phyloP scores from a whole-genome alignment of 441 rosid genomes.

The Lepidium campestre region DNA sequence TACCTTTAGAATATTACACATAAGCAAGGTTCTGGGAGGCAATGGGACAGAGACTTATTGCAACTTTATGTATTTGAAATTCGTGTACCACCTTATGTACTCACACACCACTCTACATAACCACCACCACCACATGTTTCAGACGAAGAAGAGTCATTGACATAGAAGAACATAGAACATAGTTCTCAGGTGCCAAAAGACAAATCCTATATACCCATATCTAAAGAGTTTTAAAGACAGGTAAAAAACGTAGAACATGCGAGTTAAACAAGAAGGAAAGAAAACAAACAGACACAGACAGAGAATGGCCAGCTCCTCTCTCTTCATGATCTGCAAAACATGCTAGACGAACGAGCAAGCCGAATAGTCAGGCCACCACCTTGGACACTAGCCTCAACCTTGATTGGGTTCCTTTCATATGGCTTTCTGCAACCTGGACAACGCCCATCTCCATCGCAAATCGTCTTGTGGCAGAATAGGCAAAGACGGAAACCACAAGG shows the following conservation, averaged over 20 bases:
- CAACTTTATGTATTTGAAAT: conserved; percentile 45
- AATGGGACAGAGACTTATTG: conserved; percentile 23
- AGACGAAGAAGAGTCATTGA: conserved; percentile 48
- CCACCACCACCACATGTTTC: conserved; percentile 47
- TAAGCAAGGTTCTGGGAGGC: neutral
- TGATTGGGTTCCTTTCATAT: conserved; percentile 43
- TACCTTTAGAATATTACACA: conserved; percentile 10
- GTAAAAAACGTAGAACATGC: conserved; percentile 32
- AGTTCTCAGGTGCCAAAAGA: conserved; percentile 47
- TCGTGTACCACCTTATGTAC: conserved; percentile 57
- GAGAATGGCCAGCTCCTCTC: conserved; percentile 22
- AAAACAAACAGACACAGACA: conserved; percentile 35
- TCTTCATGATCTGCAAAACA: conserved; percentile 66
- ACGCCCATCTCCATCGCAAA: conserved; percentile 82
- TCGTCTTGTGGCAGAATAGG: conserved; percentile 91
- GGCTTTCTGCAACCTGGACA: conserved; percentile 95
- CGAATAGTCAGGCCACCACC: conserved; percentile 54
- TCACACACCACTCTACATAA: conserved; percentile 68
- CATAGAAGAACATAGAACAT: conserved; percentile 39
- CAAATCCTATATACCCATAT: conserved; percentile 45
- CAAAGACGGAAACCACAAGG: conserved; percentile 86
- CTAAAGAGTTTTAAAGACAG: conserved; percentile 40
- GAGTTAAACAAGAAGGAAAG: conserved; percentile 18
- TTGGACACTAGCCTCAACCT: conserved; percentile 48
- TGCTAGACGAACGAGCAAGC: conserved; percentile 71